Evolutionary conservation across 495 filamentous ascomycete genomes (phyloP), one percentile per base, ranked within the genome.

Genomic region (Aspergillus bertholletiae): DNA sequence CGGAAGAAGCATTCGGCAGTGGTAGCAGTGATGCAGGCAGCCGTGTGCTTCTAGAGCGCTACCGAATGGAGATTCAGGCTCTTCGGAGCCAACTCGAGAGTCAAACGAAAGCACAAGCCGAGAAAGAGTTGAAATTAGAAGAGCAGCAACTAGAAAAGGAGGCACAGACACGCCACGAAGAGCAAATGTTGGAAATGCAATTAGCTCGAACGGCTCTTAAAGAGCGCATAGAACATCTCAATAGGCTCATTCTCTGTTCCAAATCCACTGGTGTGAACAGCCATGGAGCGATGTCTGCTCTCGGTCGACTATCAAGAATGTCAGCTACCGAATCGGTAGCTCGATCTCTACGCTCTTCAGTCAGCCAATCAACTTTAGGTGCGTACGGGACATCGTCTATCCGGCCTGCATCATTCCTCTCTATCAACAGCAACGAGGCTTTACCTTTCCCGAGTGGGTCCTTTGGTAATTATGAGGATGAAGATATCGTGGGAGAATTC

Each of bases 161-260:
- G 68, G 86, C 88, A 24, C 84, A 90, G 62, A 79, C 85, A 49
- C 86, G 94, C 27, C 95, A 97, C 62, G 92, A 95, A 61, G 94
- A 98, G 66, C 94, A 98, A 67, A 92, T 98, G 79, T 78, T 97
- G 41, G 94, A 97, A 68, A 98, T 98, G 85, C 94, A 98, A 67
- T 80, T 98, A 24, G 94, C 94, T 13, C 83, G 95, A 23, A 98
- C 93, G 2, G 95, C 95, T 5, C 72, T 98, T 46, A 97, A 98
- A 63, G 93, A 97, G 71, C 86, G 94, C 24, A 98, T 98, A 58
- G 92, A 97, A 71, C 94, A 98, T 73, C 81, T 98, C 6, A 98
- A 97, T 69, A 88, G 94, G 20, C 80, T 98, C 11, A 97, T 98
- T 58, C 75, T 98, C 24, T 92, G 88, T 64, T 97, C 94, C 15